Evolutionary conservation across 2,329 filamentous ascomycete species (phyloP), one percentile per base, ranked within the genome.

Genomic region (Pseudogymnoascus sp.): DNA sequence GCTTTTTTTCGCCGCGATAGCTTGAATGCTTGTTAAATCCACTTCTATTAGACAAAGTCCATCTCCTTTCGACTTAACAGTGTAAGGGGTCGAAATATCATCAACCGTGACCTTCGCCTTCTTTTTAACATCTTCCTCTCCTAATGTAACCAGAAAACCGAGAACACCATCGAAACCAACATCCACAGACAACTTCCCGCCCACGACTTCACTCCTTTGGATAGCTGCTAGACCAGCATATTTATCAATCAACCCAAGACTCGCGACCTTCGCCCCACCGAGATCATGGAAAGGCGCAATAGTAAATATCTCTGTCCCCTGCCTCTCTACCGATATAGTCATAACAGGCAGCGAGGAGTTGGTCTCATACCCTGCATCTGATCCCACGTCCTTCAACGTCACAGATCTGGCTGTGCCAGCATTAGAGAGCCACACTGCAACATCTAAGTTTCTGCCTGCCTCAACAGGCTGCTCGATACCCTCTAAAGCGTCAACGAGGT

Each of bases 211-310:
- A n/a, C 36, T 37, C 36, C 36, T 26, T 34, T 23, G 61, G 23
- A 64, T 45, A 60, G 62, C 62, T 26, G 51, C 62, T 10, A 64
- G 54, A n/a, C 51, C 62, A 36, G 62, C 62, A 64, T 64, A 64
- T 61, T 64, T 64, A 34, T 64, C 62, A 39, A 61, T 60, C 23
- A 64, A 61, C 31, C 62, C 62, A n/a, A 64, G 62, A 37, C 37
- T 39, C 14, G 62, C 62, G 57, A 64, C 40, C 37, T 37, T 61
- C 7, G 21, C 34, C 29, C 31, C 36, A 23, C 62, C 51, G 21
- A 64, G 51, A 47, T 40, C 6, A 23, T 61, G 8, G 18, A 26
- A 64, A 29, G 62, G 62, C 34, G 34, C 51, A 51, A 64, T 47
- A 61, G 51, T 60, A 42, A 64, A 29, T 23, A 26, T 61, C 34